Percentiles rank a stretch among this genome's conserved stretches.
Conservation (phyloP, 352 stramenopile species). For the Phytophthora ohioensis region DNA sequence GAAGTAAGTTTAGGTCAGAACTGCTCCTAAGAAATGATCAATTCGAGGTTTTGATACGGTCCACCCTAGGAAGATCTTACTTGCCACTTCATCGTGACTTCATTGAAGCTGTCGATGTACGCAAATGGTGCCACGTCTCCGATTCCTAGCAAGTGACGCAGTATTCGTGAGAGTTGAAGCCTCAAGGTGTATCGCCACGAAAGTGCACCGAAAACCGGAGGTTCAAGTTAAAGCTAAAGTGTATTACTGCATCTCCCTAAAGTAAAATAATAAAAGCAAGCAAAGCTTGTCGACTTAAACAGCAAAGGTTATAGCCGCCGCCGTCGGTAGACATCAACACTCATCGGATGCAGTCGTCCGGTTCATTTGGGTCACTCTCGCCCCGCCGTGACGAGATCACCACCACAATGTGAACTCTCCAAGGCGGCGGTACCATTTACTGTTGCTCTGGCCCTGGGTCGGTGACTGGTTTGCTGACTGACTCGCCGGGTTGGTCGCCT, state of each 20-base stretch:
- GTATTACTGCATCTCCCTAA: conserved; percentile 35
- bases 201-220: no score
- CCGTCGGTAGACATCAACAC: conserved; percentile 30
- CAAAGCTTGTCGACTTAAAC: conserved; percentile 6
- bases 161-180: no score
- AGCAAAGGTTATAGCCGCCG: conserved; percentile 3
- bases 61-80: not conserved
- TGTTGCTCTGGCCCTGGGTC: conserved; percentile 15
- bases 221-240: conserved; percentile 9
- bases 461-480: conserved; percentile 18
- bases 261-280: conserved; percentile 13
- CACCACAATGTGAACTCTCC: conserved; percentile 32
- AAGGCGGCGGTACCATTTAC: conserved; percentile 36
- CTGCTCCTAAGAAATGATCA: no score
- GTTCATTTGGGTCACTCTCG: no score
- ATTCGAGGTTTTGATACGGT: no score
- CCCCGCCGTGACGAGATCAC: conserved; percentile 1
- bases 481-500: conserved; percentile 22
- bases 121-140: no score
- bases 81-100: no score
- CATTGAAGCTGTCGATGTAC: no score
- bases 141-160: no score
- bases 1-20: no score
- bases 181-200: no score
- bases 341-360: conserved; percentile 23